Base-by-base conservation (phyloP, 352 stramenopile species). In the Globisporangium orthogonon region DNA sequence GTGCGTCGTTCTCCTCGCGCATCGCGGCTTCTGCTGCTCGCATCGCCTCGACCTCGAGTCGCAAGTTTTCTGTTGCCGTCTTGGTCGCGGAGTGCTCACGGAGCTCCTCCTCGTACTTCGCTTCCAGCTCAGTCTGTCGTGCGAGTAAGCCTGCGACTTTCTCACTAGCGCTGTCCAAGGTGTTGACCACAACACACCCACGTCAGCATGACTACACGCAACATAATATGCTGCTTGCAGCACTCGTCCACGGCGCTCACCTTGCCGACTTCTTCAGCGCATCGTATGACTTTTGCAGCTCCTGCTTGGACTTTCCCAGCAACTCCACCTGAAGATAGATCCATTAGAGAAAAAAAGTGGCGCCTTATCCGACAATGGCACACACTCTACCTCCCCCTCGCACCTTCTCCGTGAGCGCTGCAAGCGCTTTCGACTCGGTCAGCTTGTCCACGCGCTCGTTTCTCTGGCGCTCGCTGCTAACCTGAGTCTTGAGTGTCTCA, bases 1-100 rank as follows among this genome's bases (percentile, higher is more conserved):
- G 55, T 0, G 80, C 80, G 46, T 93, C 83, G 46, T 90, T 93
- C 57, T 91, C 83, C 63, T 91, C 77, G 60, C 76, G 70, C 9
- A 74, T 73, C 5, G 80, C 71, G 18, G 83, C 67, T 29, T 84
- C 73, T 10, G 65, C 76, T 30, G 67, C 62, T 35, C 73, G 73
- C 48, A 84, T 70, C 48, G 82, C 71, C 14, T 86, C 67, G 2
- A 88, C 63, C 39, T 83, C 59, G 45, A 68, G 46, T 37, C 54
- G 65, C 15, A 75, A 17, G 13, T 69, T 73, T 29, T 80, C 71
- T n/a, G 73, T 13, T 3, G 76, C 56, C 14, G 61, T 48, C 50
- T 54, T 75, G 14, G 70, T 65, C 17, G 56, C 58, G 50, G 72
- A 39, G 14, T 71, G 61, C 6, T 61, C 56, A 60, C 66, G 52